These are phyloP conservation scores for Boechera divaricarpa DNA, from an alignment of 345 rosid species.

Conservation along the genomic window DNA sequence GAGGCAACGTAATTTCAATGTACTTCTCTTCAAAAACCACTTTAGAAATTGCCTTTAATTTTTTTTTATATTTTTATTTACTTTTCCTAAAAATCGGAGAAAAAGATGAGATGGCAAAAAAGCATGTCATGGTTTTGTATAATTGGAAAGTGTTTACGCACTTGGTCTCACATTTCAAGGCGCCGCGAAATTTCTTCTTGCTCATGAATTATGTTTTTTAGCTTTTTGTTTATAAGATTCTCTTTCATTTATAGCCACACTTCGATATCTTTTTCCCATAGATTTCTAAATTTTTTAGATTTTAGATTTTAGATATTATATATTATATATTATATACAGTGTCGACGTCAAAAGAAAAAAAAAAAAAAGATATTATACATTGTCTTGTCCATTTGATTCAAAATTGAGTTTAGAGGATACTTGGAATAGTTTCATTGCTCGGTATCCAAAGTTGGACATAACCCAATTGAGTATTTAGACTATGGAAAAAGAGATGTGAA, in stretches of 20 bases:
- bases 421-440: not conserved
- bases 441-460: not conserved
- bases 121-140: constrained; percentile 22
- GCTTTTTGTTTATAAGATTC: constrained; percentile 35
- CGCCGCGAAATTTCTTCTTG: constrained; percentile 36
- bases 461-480: not conserved
- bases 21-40: constrained; percentile 4
- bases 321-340: not conserved
- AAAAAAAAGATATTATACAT: not conserved
- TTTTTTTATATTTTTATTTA: not conserved
- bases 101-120: constrained; percentile 3
- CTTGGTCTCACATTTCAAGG: constrained; percentile 29
- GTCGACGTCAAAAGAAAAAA: not conserved
- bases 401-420: not conserved
- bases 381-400: constrained; percentile 11
- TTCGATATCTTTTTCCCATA: not conserved
- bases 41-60: not conserved
- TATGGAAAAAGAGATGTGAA: not conserved
- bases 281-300: not conserved
- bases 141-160: constrained; percentile 20
- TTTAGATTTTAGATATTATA: not conserved
- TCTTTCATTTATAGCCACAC: constrained; percentile 17
- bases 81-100: not conserved
- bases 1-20: constrained; percentile 27
- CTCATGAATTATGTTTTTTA: not conserved